These are phyloP conservation scores for Cardamine resedifolia DNA, from an alignment of 345 rosid species.

Conservation along the genomic window DNA sequence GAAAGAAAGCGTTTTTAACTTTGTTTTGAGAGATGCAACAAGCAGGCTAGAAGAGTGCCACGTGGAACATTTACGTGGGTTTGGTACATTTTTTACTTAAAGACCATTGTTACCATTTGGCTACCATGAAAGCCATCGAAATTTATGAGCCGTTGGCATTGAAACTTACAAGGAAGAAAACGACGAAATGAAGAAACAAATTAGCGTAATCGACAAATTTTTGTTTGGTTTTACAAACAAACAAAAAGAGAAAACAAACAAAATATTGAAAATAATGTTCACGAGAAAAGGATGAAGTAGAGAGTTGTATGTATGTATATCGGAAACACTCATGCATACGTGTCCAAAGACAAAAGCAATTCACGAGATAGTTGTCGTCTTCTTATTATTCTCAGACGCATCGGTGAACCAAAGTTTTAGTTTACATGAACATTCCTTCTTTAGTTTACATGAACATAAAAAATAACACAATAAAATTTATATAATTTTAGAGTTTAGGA, in stretches of 20 bases:
- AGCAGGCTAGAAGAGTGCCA: neutral
- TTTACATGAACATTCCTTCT: neutral
- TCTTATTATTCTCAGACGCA: constrained; percentile 8
- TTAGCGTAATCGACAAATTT: neutral
- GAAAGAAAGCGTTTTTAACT: neutral
- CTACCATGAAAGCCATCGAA: neutral
- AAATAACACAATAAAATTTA: too few species aligned
- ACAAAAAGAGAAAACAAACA: neutral
- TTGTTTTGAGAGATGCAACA: neutral
- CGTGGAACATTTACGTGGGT: constrained; percentile 7
- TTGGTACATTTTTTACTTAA: neutral
- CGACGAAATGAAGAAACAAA: neutral
- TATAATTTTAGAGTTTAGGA: too few species aligned
- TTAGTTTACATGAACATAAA: too few species aligned
- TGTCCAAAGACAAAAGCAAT: constrained; percentile 3
- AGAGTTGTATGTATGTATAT: neutral
- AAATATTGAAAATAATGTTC: neutral
- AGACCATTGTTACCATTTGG: constrained; percentile 5
- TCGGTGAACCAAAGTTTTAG: constrained; percentile 11
- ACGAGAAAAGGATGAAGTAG: constrained; percentile 29
- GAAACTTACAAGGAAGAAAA: neutral
- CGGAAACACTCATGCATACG: constrained; percentile 11
- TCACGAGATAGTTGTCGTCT: constrained; percentile 34
- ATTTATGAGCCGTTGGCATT: neutral
- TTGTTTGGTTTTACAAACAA: constrained; percentile 2